Percentiles rank a stretch among this genome's conserved stretches.
Conservation (phyloP, 345 rosid genomes). For the Sonneratia caseolaris region DNA sequence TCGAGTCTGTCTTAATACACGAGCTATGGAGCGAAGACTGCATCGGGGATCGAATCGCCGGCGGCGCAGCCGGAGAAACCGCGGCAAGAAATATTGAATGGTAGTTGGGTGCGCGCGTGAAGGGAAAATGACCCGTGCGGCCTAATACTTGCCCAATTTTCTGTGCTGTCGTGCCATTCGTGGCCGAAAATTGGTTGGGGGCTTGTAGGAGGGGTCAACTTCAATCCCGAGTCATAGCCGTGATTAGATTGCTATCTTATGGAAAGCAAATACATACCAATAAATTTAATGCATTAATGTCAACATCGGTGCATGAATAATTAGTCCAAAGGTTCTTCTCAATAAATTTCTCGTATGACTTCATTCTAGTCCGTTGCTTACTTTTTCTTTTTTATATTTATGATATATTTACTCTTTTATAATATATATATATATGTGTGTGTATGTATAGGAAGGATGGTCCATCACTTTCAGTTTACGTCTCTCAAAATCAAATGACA, state of each 20-base stretch:
- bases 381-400: too few relatives aligned
- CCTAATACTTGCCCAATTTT: not conserved
- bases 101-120: not conserved
- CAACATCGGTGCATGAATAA: too few relatives aligned
- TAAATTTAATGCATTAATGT: not conserved
- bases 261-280: not conserved
- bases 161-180: not conserved
- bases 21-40: too few relatives aligned
- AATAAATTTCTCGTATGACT: too few relatives aligned
- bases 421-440: not conserved
- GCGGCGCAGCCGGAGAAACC: too few relatives aligned
- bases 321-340: too few relatives aligned
- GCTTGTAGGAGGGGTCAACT: constrained; percentile 5
- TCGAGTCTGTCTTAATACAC: too few relatives aligned
- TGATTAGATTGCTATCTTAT: constrained; percentile 10
- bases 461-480: constrained; percentile 1
- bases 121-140: not conserved
- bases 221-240: constrained; percentile 4
- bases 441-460: not conserved
- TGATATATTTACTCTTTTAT: too few relatives aligned
- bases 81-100: not conserved
- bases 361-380: too few relatives aligned
- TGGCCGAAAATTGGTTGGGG: not conserved
- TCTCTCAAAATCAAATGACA: constrained; percentile 1
- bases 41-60: too few relatives aligned